Conservation (phyloP, 1,139 yeast genomes). For the Suhomyces panamericanus region DNA sequence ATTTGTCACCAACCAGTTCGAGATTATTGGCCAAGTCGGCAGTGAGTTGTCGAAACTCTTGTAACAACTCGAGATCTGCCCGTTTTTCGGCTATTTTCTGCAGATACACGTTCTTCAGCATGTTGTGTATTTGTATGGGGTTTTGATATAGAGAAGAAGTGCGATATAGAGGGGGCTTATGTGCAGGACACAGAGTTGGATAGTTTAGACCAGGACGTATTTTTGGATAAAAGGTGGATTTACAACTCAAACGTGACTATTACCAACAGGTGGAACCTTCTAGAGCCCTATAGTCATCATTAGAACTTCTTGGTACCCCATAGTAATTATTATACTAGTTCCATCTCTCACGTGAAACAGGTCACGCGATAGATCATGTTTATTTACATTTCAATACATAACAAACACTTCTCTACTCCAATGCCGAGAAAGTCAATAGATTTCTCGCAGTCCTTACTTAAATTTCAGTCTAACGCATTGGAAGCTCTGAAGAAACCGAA, state of each 20-base stretch:
- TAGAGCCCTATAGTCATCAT: too few species aligned
- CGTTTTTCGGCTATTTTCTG: constrained; percentile 47
- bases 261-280: too few species aligned
- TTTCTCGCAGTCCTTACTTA: constrained; percentile 22
- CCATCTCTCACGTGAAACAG: not conserved
- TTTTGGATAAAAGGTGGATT: too few species aligned
- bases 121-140: constrained; percentile 1
- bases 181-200: not conserved
- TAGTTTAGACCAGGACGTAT: not conserved
- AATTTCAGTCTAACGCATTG: constrained; percentile 14
- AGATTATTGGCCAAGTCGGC: constrained; percentile 48
- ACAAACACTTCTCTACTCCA: not conserved
- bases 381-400: constrained; percentile 5
- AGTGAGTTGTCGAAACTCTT: constrained; percentile 51
- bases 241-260: too few species aligned
- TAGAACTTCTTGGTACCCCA: too few species aligned
- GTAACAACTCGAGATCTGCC: constrained; percentile 52
- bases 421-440: constrained; percentile 26
- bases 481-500: not conserved
- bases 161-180: not conserved
- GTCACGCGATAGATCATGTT: constrained; percentile 2
- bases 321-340: not conserved
- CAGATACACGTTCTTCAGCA: constrained; percentile 21
- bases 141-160: not conserved
- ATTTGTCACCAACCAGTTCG: constrained; percentile 47